Base-by-base conservation (phyloP, 2,329 filamentous ascomycete genomes). In the Epichloe uncinata region DNA sequence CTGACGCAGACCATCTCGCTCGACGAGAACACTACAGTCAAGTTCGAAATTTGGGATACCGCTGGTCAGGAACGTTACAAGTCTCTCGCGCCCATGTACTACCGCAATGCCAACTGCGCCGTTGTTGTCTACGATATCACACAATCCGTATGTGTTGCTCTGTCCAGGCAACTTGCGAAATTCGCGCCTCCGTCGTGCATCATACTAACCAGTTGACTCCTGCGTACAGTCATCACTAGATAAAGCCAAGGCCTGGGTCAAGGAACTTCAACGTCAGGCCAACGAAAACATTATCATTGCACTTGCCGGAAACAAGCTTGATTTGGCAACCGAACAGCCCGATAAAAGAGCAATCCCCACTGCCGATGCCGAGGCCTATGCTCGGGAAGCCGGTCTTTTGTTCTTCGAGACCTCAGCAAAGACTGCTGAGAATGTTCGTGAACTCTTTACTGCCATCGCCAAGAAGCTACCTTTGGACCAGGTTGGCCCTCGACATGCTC, bases 261-360 rank as follows among this genome's bases (percentile, higher is more conserved):
- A 97, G 73, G 93, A 98, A 68, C 82, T 98, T 50, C 93, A 98
- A 70, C 84, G 93, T 65, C 93, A 98, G 72, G 93, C 94, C 55
- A 98, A 97, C 74, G 93, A 98, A 71, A 97, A 97, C 71, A 98
- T 98, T 68, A 90, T 98, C 69, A 98, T 98, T 63, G 93, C 93
- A 44, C 82, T 98, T 42, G 93, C 91, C 48, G 93, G 93, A 55
- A 98, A 98, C 78, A 97, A 98, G 73, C 77, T 95, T 63, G 93
- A 98, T 77, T 74, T 98, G 59, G 93, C 96, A 55, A 90, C 82
- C 55, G 90, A 95, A 64, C 86, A 87, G 65, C 91, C 91, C 45
- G 91, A 96, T 67, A 97, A 97, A 79, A 85, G 93, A 63, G 93
- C 90, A 41, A 93, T 98, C 54, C 66, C 83, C 53, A 85, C 86